Base-by-base conservation (phyloP, 2,329 filamentous ascomycete genomes). In the Fusarium nygamai region DNA sequence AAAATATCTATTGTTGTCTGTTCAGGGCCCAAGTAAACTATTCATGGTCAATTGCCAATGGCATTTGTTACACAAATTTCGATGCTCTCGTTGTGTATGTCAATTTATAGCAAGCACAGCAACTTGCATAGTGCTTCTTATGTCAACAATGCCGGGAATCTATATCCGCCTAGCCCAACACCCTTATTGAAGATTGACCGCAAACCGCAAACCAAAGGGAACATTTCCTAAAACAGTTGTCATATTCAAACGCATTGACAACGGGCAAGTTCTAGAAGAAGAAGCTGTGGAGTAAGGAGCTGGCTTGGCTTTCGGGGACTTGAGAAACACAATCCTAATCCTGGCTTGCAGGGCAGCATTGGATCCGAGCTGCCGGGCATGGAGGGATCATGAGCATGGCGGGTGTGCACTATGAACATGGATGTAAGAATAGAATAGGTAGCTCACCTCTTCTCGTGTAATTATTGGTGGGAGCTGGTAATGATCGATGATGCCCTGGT, bases 321-420 rank as follows among this genome's bases (percentile, higher is more conserved):
- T 72, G 64, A 62, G 56, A 44, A 54, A 73, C 57, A 61, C 58
- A 47, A 61, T 67, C 53, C 53, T 68, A 68, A 68, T 61, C 63
- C 65, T 73, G 59, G 71, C 58, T 50, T 46, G 60, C 61, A 69
- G 64, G 56, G 41, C 65, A 69, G 64, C 70, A 63, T 69, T 69
- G 66, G 65, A 74, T 74, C 72, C 71, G 72, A 65, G 71, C 72
- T 74, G 69, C 72, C 71, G 71, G 71, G 70, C 65, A 71, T 73
- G 64, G 64, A 44, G 33, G 56, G 56, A 46, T 44, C 53, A 43
- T 57, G 53, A 57, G 36, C 61, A 65, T 64, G 69, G 69, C 64
- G 62, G 69, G 69, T 41, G 62, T 71, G 64, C 64, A 54, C 51
- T 53, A 47, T 54, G 48, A 36, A 43, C 46, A 61, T 60, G 53